Conservation (phyloP, 352 stramenopile genomes). For the Phytophthora aleatoria region DNA sequence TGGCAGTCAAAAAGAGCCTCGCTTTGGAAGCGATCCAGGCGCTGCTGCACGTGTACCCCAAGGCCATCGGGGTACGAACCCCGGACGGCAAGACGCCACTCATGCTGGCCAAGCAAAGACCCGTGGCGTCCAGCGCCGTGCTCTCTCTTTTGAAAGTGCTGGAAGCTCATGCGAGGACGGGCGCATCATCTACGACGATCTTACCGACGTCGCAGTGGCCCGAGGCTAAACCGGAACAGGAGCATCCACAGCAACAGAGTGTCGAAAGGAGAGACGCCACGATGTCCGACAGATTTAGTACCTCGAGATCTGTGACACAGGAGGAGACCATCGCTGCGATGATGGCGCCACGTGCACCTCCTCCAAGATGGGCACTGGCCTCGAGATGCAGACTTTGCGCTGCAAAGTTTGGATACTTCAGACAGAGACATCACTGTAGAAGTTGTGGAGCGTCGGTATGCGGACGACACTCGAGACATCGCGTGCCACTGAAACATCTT, state of each 20-base stretch:
- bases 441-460: slow-evolving; percentile 85
- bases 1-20: slow-evolving; percentile 67
- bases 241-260: slow-evolving; percentile 7
- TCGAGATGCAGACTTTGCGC: slow-evolving; percentile 70
- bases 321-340: slow-evolving; percentile 32
- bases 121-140: slow-evolving; percentile 34
- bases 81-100: slow-evolving; percentile 55
- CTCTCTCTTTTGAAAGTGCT: slow-evolving; percentile 42
- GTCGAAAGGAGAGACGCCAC: slow-evolving; percentile 5
- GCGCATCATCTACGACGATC: slow-evolving; percentile 10
- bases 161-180: slow-evolving; percentile 36
- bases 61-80: slow-evolving; percentile 51
- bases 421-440: slow-evolving; percentile 80
- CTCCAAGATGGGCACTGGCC: slow-evolving; percentile 60
- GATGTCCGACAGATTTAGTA: slow-evolving; percentile 23
- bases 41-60: slow-evolving; percentile 70
- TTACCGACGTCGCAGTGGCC: slow-evolving; percentile 23
- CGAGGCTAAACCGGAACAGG: slow-evolving; percentile 8
- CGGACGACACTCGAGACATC: slow-evolving; percentile 63
- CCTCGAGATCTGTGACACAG: slow-evolving; percentile 22
- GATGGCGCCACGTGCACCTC: slow-evolving; percentile 25
- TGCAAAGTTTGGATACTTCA: slow-evolving; percentile 78
- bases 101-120: slow-evolving; percentile 47
- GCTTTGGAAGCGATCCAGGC: slow-evolving; percentile 64
- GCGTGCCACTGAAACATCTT: slow-evolving; percentile 63